Evolutionary conservation across 1,139 yeast species (phyloP), one percentile per base, ranked within the genome.

Genomic region (Kluyveromyces marxianus): DNA sequence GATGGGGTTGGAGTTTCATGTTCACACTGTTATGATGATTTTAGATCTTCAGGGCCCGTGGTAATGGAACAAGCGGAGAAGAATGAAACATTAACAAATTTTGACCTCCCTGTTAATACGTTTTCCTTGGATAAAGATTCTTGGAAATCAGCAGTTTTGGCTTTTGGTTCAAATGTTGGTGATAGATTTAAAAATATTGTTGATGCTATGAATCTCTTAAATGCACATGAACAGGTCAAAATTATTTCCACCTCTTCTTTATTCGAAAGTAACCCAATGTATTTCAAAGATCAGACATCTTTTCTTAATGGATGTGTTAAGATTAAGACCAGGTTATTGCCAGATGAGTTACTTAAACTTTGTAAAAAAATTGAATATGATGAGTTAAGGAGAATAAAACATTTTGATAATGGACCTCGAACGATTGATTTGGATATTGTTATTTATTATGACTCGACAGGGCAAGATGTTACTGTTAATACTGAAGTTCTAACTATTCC

Each of bases 251-350:
- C 94, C 0, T 89, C 97, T 0, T 78, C 95, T 1, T 67, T 92
- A 49, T 92, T 87, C 64, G 80, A 84, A 50, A 86, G 96, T 25
- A 87, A 83, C 54, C 97, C 99, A 39, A 92, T 92, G 97, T 94
- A 89, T 62, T 79, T 74, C 52, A 68, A 75, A 41, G 87, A 89
- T 50, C 99, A 92, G 67, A 75, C 80, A 2, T 82, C 81, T 57
- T 94, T 92, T 62, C 70, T 82, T 56, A 94, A 92, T 62, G 97
- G 97, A 1, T 95, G 82, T 1, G 60, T 87, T 25, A 78, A 82
- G 55, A 71, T 86, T n/a, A 66, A 70, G 38, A 75, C 84, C 0
- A 63, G 62, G 4, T 65, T 81, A 40, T 54, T 74, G 0, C 97
- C 99, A 1, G 70, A 74, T 38, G 80, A 78, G 1, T 68, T 94